Base-by-base conservation (phyloP, 257 asterid species). In the Jacaranda mimosifolia region DNA sequence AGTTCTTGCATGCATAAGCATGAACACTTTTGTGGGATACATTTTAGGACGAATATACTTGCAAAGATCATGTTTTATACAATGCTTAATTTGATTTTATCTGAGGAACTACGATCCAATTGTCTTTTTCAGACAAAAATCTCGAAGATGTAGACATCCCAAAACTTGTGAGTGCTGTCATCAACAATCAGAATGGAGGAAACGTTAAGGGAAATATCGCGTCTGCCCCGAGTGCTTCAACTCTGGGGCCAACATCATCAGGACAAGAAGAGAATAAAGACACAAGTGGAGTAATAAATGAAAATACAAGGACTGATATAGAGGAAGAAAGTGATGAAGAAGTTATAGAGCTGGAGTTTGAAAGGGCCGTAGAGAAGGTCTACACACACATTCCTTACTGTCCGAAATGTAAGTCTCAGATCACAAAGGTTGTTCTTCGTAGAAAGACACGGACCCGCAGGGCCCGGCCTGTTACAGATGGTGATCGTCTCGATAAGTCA, bases 371-470 rank as follows among this genome's bases (percentile, higher is more conserved):
- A 0, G 84, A 85, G 66, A 91, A 79, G 73, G 64, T 83, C 42
- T 91, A 90, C 10, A 87, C 89, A 17, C 96, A 90, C 80, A 59
- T 84, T 66, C 81, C 89, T 55, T 78, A 83, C 38, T 90, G 97
- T 42, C 97, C 97, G 2, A 86, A 92, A 2, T 92, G 97, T 32
- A 85, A 49, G 4, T 78, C 63, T 5, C 84, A 70, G 38, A 87
- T 92, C 6, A 87, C 96, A 0, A 92, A 84, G 75, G 97, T 92
- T 19, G 57, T 87, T 69, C 91, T 92, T 21, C 88, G 93, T 26
- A 74, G 94, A 69, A 87, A 66, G 73, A 87, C 69, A 87, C 48
- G 59, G 32, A 2, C 32, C 32, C 32, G 32, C 32, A 26, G 32
- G 32, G 17, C 6, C 6, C 58, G 0, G 18, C 18, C 15, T 52